Percentiles rank a stretch among this genome's conserved stretches.
Evolutionary conservation across 768 basidiomycete species (phyloP).

Genomic region (Lactarius pseudohatsudake): DNA sequence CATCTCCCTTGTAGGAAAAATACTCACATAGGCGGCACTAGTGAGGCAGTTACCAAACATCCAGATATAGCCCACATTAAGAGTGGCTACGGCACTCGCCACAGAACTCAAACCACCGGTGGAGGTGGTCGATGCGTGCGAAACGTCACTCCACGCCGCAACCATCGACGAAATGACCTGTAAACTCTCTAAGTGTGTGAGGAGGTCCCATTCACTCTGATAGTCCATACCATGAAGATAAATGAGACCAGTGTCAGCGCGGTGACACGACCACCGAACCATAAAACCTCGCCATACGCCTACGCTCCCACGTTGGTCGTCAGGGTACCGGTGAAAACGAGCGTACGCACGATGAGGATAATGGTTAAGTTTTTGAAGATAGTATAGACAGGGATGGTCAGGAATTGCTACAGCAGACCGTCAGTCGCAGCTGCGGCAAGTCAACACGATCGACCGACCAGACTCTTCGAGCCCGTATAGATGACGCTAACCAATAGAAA

Average conservation of each 20-base stretch:
- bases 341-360: conserved; percentile 80
- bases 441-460: conserved; percentile 55
- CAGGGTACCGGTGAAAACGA: conserved; percentile 7
- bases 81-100: conserved; percentile 45
- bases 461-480: conserved; percentile 95
- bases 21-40: conserved; percentile 84
- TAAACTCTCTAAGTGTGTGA: not conserved
- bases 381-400: conserved; percentile 96
- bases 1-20: not conserved
- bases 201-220: not conserved
- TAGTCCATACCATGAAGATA: conserved; percentile 73
- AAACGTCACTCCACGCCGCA: conserved; percentile 87
- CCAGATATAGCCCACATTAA: conserved; percentile 92
- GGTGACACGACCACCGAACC: conserved; percentile 92
- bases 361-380: conserved; percentile 99
- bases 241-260: conserved; percentile 87
- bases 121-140: conserved; percentile 33
- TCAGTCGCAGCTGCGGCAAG: not conserved
- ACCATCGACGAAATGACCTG: conserved; percentile 91
- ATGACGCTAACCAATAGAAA: conserved; percentile 90
- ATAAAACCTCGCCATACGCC: conserved; percentile 97
- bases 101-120: conserved; percentile 39
- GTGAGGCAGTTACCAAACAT: conserved; percentile 91
- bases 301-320: conserved; percentile 34
- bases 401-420: conserved; percentile 69